Evolutionary conservation across 306 rosid genomes (phyloP).

Genomic region (Prunus davidiana): DNA sequence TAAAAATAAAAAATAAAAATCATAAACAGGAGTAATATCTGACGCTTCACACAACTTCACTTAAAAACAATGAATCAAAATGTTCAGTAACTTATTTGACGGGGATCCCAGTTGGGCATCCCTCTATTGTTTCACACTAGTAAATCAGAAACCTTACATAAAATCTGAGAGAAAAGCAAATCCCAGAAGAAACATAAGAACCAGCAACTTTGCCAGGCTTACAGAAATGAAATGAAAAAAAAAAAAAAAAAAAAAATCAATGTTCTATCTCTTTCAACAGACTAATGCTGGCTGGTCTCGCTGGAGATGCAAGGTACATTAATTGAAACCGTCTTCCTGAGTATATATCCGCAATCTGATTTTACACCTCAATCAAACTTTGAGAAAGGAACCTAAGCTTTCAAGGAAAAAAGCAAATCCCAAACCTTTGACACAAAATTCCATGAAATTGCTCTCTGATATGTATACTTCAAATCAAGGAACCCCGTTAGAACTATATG

Average conservation of each 20-base stretch:
- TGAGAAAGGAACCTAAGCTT: conserved; percentile 55
- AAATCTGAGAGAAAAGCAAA: conserved; percentile 48
- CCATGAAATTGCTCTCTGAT: conserved; percentile 58
- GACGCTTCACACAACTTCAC: conserved; percentile 15
- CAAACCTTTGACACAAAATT: conserved; percentile 66
- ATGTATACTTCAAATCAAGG: conserved; percentile 59
- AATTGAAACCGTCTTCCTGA: conserved; percentile 55
- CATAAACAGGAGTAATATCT: conserved; percentile 7
- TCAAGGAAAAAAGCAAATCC: conserved; percentile 37
- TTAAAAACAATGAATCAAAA: conserved; percentile 32
- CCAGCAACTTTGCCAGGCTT: conserved; percentile 57
- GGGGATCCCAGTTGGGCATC: conserved; percentile 52
- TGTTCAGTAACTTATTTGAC: conserved; percentile 46
- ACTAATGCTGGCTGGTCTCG: conserved; percentile 43
- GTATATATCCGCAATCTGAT: conserved; percentile 31
- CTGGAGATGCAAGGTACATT: conserved; percentile 54
- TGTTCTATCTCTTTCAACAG: conserved; percentile 46
- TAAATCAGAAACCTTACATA: conserved; percentile 56
- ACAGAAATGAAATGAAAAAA: conserved; percentile 40
- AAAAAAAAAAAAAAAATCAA: conserved; percentile 34
- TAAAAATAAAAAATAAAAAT: no score
- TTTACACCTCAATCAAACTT: conserved; percentile 74
- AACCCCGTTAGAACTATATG: conserved; percentile 72
- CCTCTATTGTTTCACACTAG: conserved; percentile 44
- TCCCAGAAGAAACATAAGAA: conserved; percentile 43